These are phyloP conservation scores for Eurotiales sp. DNA, from an alignment of 2,329 filamentous ascomycete species.

Conservation along the genomic window DNA sequence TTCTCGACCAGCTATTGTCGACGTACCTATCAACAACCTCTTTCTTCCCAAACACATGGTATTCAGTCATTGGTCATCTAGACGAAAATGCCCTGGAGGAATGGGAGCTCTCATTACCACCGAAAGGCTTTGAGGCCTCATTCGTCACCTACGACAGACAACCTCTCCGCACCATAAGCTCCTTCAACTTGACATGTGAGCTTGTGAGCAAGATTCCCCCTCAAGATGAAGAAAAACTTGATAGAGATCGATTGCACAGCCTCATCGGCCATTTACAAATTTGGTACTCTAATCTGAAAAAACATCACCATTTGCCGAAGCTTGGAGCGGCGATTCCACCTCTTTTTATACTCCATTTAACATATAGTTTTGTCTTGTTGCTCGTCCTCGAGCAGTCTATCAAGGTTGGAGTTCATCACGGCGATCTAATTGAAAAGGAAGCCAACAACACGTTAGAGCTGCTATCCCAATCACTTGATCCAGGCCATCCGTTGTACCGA, in stretches of 20 bases:
- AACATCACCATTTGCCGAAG: slow-evolving; percentile 15
- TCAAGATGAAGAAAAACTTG: slow-evolving; percentile 1
- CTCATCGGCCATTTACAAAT: slow-evolving; percentile 9
- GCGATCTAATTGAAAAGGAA: slow-evolving; percentile 5
- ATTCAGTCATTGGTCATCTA: slow-evolving; percentile 7
- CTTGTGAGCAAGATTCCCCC: slow-evolving; percentile 8
- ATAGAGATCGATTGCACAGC: slow-evolving; percentile 1
- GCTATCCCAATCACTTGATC: slow-evolving; percentile 6
- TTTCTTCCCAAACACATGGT: slow-evolving; percentile 5
- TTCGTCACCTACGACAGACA: slow-evolving; percentile 1
- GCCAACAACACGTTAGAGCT: slow-evolving; percentile 1
- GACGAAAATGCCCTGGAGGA: slow-evolving; percentile 14
- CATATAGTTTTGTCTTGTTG: slow-evolving; percentile 12
- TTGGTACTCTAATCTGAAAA: slow-evolving; percentile 11
- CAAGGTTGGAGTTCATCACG: slow-evolving; percentile 1
- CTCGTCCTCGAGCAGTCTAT: slow-evolving; percentile 7
- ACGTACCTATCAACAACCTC: slow-evolving; percentile 39
- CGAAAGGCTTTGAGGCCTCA: background rate
- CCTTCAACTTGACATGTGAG: slow-evolving; percentile 11
- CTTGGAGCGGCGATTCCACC: slow-evolving; percentile 7
- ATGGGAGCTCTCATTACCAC: slow-evolving; percentile 12
- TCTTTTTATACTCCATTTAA: slow-evolving; percentile 11
- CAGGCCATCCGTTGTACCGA: slow-evolving; percentile 1
- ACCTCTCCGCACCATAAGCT: slow-evolving; percentile 13
- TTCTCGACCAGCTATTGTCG: slow-evolving; percentile 24